A percentile compares a stretch with the other conserved stretches of the same genome.
phyloP scores from a whole-genome alignment of 352 stramenopile genomes.

The Saprolegnia diclina region DNA sequence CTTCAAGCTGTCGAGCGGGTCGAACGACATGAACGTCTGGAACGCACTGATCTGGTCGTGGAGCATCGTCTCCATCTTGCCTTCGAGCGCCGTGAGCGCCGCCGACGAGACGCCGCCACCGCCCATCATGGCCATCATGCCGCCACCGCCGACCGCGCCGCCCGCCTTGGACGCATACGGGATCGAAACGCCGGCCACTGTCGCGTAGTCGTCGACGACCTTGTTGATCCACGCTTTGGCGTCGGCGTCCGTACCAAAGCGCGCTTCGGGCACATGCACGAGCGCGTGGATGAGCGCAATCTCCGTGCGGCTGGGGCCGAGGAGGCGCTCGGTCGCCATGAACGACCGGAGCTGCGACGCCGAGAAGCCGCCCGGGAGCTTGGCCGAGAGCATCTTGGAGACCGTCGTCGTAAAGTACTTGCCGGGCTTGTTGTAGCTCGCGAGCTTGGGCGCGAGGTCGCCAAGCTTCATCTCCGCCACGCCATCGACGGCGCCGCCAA shows the following conservation, averaged over 20 bases:
- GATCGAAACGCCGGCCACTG: conserved; percentile 51
- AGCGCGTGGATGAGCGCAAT: conserved; percentile 73
- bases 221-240: conserved; percentile 77
- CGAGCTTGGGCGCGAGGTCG: conserved; percentile 65
- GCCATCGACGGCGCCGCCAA: conserved; percentile 67
- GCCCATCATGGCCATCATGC: background rate
- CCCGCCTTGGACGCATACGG: conserved; percentile 37
- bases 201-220: conserved; percentile 70
- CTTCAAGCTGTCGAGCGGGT: conserved; percentile 45
- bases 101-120: conserved; percentile 30
- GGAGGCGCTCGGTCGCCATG: conserved; percentile 58
- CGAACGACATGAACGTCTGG: conserved; percentile 45
- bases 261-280: conserved; percentile 61
- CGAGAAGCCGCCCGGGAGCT: conserved; percentile 80
- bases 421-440: conserved; percentile 57
- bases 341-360: conserved; percentile 68
- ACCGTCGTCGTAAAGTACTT: conserved; percentile 72
- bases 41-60: conserved; percentile 46
- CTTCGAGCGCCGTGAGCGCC: conserved; percentile 43
- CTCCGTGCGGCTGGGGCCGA: conserved; percentile 66
- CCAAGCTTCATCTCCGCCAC: conserved; percentile 67
- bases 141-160: conserved; percentile 36
- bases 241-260: conserved; percentile 50
- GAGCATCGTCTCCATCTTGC: conserved; percentile 53
- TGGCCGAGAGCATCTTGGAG: conserved; percentile 68